Base-by-base conservation (phyloP, 306 rosid genomes). In the Vachellia pachyceras region DNA sequence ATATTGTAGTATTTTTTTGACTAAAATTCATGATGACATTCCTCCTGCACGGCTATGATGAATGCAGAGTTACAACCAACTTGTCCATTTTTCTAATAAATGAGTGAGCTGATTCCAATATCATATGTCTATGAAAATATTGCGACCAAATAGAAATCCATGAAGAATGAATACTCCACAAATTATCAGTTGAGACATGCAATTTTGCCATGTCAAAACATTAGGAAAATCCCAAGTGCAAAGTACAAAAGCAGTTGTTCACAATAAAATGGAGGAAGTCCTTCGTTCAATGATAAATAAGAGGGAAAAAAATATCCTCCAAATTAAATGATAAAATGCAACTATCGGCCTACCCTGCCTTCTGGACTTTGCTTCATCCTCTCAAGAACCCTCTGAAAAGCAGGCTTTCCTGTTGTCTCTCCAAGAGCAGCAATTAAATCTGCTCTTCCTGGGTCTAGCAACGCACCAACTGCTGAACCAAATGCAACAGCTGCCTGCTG, bases 361-460 rank as follows among this genome's bases (percentile, higher is more conserved):
- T 93, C 93, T 2, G 93, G 88, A 82, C 83, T 89, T 47, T 46
- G 82, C 80, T 86, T 89, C 99, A 95, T 93, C 86, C 94, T 89
- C 57, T 87, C 83, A 39, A 95, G 94, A 61, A 95, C 94, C 54
- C 90, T 93, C 86, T 91, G 90, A 76, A 93, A 95, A 55, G 99
- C 94, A 45, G 96, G 96, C 79, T 87, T 91, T 78, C 98, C 98
- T 4, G 99, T 95, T 3, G 98, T 95, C 85, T 93, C 98, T 37
- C 98, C 99, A 41, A 93, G 94, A 78, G 99, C 98, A 5, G 99
- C 99, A 57, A 93, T 90, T 68, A 95, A 84, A 84, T 95, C 98
- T 0, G 98, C 99, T 86, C 99, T 89, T 47, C 98, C 91, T 0
- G 99, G 98, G 85, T 93, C 89, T 45, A 95, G 83, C 88, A 95